phyloP scores from a whole-genome alignment of 768 basidiomycete species.

The Pleurotus ostreatus region DNA sequence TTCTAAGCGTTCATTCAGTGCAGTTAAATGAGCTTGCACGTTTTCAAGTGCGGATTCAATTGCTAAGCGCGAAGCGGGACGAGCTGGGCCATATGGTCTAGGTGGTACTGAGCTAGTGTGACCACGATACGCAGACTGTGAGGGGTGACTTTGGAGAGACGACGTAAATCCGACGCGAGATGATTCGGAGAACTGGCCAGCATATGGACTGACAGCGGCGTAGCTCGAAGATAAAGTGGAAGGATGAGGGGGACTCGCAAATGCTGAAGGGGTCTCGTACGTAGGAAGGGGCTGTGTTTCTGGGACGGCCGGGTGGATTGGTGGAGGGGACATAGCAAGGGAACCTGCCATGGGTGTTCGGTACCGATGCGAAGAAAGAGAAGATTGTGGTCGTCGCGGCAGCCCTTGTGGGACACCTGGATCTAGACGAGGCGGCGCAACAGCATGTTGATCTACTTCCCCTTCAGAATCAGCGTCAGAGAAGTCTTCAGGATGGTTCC shows the following conservation, averaged over 20 bases:
- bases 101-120: conserved; percentile 29
- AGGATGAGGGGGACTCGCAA: conserved; percentile 41
- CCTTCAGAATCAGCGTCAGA: conserved; percentile 49
- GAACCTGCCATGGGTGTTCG: conserved; percentile 73
- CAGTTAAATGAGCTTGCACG: conserved; percentile 78
- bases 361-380: conserved; percentile 72
- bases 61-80: conserved; percentile 45
- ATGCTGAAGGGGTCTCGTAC: conserved; percentile 73
- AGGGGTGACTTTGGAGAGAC: conserved; percentile 32
- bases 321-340: conserved; percentile 52
- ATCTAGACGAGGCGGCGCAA: conserved; percentile 21
- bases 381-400: conserved; percentile 60
- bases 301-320: conserved; percentile 41
- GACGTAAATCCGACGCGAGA: conserved; percentile 32
- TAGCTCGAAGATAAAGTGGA: conserved; percentile 34
- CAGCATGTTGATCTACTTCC: conserved; percentile 40
- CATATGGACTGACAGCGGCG: conserved; percentile 31
- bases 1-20: conserved; percentile 81
- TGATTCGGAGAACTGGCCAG: conserved; percentile 34
- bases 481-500: conserved; percentile 20
- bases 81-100: conserved; percentile 30
- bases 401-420: conserved; percentile 28
- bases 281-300: conserved; percentile 67
- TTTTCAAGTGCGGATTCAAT: conserved; percentile 78
- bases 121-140: conserved; percentile 30